phyloP scores from a whole-genome alignment of 2,329 filamentous ascomycete genomes.

The Chaetomium strumarium region DNA sequence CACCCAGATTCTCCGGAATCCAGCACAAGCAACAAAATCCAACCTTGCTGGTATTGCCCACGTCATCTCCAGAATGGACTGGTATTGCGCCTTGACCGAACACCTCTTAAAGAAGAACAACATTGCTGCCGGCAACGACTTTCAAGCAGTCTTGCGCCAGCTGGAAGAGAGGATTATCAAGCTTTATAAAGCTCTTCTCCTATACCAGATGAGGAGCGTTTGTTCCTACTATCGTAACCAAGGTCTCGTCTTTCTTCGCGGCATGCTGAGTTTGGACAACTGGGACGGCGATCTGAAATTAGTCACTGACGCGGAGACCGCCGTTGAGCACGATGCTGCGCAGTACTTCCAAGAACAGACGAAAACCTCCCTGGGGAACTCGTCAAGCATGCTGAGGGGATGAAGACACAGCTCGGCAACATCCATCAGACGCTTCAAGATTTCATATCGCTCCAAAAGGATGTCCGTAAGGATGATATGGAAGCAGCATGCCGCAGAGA shows the following conservation, averaged over 20 bases:
- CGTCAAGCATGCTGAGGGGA: conserved; percentile 3
- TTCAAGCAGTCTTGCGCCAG: neutral
- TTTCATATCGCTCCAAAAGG: conserved; percentile 8
- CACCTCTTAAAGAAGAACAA: conserved; percentile 12
- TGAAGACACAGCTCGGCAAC: conserved; percentile 2
- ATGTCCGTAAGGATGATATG: conserved; percentile 5
- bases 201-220: conserved; percentile 37
- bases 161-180: conserved; percentile 23
- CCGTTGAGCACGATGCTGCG: conserved; percentile 4
- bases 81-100: conserved; percentile 18
- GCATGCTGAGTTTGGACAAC: conserved; percentile 30
- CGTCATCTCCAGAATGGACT: conserved; percentile 18
- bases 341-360: conserved; percentile 8
- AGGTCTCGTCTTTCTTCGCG: conserved; percentile 26
- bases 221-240: conserved; percentile 32
- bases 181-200: conserved; percentile 35
- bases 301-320: conserved; percentile 27
- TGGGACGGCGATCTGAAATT: conserved; percentile 29
- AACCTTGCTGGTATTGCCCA: conserved; percentile 17
- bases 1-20: conserved; percentile 18
- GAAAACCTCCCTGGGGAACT: conserved; percentile 11
- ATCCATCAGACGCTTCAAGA: conserved; percentile 9
- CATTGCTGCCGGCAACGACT: neutral
- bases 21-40: conserved; percentile 14
- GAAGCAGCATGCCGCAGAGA: conserved; percentile 11